phyloP scores from a whole-genome alignment of 148 eudicot species.

The Spergularia marina region DNA sequence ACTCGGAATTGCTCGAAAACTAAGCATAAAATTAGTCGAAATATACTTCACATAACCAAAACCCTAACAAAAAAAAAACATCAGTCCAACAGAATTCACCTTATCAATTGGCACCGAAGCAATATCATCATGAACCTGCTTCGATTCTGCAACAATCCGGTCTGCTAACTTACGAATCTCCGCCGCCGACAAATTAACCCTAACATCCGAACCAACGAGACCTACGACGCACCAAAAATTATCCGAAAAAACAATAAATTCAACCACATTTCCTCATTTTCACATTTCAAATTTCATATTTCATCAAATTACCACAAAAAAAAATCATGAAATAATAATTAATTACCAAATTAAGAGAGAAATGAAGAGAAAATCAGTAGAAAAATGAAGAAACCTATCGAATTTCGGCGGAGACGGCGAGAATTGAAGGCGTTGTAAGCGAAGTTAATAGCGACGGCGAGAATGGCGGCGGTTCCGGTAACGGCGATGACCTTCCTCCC shows the following conservation, averaged over 20 bases:
- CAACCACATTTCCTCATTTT: constrained; percentile 1
- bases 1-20: neutral
- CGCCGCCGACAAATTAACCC: constrained; percentile 54
- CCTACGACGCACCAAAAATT: constrained; percentile 31
- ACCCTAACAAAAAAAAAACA: neutral
- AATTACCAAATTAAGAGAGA: neutral
- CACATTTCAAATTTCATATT: neutral
- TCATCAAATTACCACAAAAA: neutral
- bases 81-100: constrained; percentile 34
- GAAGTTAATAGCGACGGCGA: constrained; percentile 68
- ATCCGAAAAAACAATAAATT: neutral
- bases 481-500: constrained; percentile 47
- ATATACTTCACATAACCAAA: neutral
- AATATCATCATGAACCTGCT: constrained; percentile 64
- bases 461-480: constrained; percentile 72
- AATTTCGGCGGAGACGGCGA: constrained; percentile 42
- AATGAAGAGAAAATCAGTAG: neutral
- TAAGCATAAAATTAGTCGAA: neutral
- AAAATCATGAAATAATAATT: neutral
- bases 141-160: constrained; percentile 64
- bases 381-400: constrained; percentile 39
- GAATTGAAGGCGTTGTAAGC: constrained; percentile 53
- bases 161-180: constrained; percentile 70
- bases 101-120: constrained; percentile 79
- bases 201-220: constrained; percentile 64